Conservation (phyloP, 1,284 basidiomycete genomes). For the Apiotrichum laibachii region DNA sequence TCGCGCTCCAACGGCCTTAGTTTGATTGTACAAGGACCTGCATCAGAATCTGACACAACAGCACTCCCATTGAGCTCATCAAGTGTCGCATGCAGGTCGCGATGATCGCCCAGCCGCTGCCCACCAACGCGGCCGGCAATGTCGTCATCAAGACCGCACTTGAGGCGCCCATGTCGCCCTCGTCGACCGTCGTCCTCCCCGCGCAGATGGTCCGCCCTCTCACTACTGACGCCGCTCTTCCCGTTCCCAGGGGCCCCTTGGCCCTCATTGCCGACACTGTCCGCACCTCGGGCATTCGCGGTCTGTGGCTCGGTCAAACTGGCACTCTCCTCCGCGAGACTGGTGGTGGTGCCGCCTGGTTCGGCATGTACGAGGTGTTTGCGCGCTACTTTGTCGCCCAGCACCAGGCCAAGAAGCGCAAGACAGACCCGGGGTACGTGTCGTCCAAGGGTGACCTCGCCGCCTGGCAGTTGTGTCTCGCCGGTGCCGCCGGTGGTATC, state of each 20-base stretch:
- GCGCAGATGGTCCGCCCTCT: constrained; percentile 13
- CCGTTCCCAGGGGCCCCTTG: constrained; percentile 63
- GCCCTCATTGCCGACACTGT: constrained; percentile 65
- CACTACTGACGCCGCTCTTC: constrained; percentile 16
- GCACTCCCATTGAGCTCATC: constrained; percentile 84
- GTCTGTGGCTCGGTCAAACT: constrained; percentile 83
- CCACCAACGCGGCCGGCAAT: not conserved
- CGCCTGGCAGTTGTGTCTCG: constrained; percentile 76
- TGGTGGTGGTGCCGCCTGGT: constrained; percentile 84
- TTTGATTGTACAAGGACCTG: too few species aligned
- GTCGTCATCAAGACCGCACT: constrained; percentile 20
- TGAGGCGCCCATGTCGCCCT: constrained; percentile 29
- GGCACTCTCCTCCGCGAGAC: constrained; percentile 83
- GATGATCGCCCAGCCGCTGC: constrained; percentile 57
- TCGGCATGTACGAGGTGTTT: constrained; percentile 75
- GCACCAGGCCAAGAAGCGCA: constrained; percentile 26
- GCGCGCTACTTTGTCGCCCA: constrained; percentile 60
- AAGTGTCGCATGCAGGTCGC: constrained; percentile 97
- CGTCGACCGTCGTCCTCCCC: constrained; percentile 18
- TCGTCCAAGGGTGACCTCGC: constrained; percentile 59
- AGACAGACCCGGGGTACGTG: constrained; percentile 19
- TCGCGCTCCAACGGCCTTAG: constrained; percentile 20
- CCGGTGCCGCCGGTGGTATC: constrained; percentile 83
- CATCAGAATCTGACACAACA: constrained; percentile 37
- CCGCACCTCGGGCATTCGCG: constrained; percentile 65